A percentile compares a stretch with the other conserved stretches of the same genome.
Conservation (phyloP, 176 grass and related monocot species). For the Paspalum vaginatum region DNA sequence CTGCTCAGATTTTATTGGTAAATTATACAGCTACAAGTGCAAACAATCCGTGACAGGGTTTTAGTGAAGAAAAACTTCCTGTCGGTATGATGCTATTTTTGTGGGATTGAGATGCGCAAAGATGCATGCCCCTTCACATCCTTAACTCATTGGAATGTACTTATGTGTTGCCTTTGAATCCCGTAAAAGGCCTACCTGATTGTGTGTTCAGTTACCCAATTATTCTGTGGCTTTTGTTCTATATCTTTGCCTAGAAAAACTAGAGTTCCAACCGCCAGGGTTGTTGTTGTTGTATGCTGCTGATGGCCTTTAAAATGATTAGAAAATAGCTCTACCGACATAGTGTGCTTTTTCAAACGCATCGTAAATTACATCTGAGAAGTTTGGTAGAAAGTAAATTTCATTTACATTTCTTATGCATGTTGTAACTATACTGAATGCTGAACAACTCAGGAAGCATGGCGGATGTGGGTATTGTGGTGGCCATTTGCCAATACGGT, state of each 20-base stretch:
- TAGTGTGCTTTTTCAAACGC: background rate
- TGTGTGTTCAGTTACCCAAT: no score
- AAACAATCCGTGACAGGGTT: no score
- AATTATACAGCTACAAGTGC: no score
- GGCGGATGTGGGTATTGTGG: conserved; percentile 40
- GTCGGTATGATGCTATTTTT: no score
- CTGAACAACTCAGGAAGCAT: conserved; percentile 14
- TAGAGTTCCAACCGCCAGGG: background rate
- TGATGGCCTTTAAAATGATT: background rate
- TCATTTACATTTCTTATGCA: background rate
- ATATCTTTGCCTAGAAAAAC: background rate
- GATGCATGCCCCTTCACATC: no score
- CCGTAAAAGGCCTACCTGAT: no score
- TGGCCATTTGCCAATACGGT: conserved; percentile 90
- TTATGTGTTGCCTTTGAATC: no score
- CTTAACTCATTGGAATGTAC: no score
- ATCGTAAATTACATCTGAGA: background rate
- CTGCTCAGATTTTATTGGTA: no score
- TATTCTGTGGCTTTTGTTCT: conserved; percentile 1
- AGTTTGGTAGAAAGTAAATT: background rate
- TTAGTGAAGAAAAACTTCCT: no score
- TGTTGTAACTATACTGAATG: background rate
- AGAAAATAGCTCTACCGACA: background rate
- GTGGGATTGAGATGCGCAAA: no score
- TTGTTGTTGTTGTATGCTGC: background rate